Evolutionary conservation across 179 eudicot species (phyloP), one percentile per base, ranked within the genome.

Genomic region (Nepenthes alata): DNA sequence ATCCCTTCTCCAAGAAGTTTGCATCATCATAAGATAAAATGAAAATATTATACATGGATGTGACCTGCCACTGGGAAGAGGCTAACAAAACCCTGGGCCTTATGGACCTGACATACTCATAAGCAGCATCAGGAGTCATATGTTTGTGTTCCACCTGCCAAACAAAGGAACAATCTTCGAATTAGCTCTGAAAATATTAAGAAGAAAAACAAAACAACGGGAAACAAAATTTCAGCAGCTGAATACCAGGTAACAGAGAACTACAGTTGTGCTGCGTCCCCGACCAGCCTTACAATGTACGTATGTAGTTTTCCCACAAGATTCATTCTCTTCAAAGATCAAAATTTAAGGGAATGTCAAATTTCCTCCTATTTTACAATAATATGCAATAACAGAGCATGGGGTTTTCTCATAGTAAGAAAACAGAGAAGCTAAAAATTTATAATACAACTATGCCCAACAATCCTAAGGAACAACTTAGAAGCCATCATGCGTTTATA

Each of bases 271-370:
- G 81, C 96, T 89, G 49, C 96, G 96, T 36, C 96, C 96, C 13
- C 96, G 81, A 54, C 97, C 95, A 71, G 97, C 97, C 74, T 90
- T 90, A 67, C 95, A 90, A 67, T 90, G 97, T 6, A 90, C 95
- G 66, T 90, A 90, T 7, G 97, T 90, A 60, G 79, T 64, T 74
- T 63, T 73, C 15, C 85, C 85, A 9, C 57, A 61, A 48, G 72
- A 76, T 49, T 89, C 85, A 64, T 90, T 89, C 55, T 72, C 89
- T 90, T 68, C 11, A 67, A 51, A 41, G 65, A 59, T 48, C 7
- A 12, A 15, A 53, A 56, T 54, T 39, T 66, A 53, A 5, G 45
- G 13, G 16, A 12, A 49, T 14, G 58, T 61, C 11, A 67, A 50
- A 4, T 50, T 4, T 1, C 53, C 11, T 62, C 10, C 8, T 41